phyloP scores from a whole-genome alignment of 2,329 filamentous ascomycete species.

The Calonectria ilicicola region DNA sequence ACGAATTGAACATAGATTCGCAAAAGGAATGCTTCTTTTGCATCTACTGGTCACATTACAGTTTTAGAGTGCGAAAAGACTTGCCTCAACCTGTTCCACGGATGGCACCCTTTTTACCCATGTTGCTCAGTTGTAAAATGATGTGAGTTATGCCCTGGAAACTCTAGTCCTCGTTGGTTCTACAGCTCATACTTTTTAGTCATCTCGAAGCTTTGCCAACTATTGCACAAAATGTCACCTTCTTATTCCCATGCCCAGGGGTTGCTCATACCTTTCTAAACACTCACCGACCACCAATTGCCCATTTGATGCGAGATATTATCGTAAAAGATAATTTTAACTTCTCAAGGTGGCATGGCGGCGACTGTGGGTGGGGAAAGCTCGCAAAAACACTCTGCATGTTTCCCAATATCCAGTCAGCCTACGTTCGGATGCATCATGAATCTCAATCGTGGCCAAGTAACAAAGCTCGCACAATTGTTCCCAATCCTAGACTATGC shows the following conservation, averaged over 20 bases:
- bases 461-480: neutral
- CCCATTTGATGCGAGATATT: neutral
- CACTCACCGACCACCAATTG: neutral
- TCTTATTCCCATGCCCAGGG: neutral
- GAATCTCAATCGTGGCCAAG: neutral
- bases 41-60: neutral
- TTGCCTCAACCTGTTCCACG: neutral
- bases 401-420: neutral
- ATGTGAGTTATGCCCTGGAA: neutral
- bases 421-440: neutral
- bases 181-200: neutral
- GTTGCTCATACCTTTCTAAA: neutral
- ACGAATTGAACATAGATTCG: neutral
- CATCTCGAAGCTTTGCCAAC: neutral
- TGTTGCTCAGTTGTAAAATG: neutral
- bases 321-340: neutral
- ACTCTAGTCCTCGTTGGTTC: neutral
- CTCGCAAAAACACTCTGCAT: neutral
- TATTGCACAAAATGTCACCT: neutral
- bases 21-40: neutral
- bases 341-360: neutral
- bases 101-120: neutral
- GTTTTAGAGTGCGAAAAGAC: too few species aligned
- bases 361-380: neutral
- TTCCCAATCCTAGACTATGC: neutral